Base-by-base conservation (phyloP, 2,329 filamentous ascomycete genomes). In the Colletotrichum lindemuthianum region DNA sequence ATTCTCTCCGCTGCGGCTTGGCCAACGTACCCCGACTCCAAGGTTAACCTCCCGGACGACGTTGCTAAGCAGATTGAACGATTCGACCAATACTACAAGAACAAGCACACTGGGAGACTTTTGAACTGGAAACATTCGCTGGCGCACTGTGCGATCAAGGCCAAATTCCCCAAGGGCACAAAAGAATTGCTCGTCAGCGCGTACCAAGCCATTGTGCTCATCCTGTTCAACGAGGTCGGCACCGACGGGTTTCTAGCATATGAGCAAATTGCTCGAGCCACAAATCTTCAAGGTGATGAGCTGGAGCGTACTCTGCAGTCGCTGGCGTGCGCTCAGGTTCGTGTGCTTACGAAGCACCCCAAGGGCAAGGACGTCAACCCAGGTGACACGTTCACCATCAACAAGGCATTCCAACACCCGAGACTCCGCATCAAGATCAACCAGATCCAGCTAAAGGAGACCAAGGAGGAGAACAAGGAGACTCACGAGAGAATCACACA, bases 361-460 rank as follows among this genome's bases (percentile, higher is more conserved):
- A 93, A 92, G 76, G 90, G 92, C 56, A 88, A 90, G 59, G 94
- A 99, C 0, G 88, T 99, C 69, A 85, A 86, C 63, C 73, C 82
- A 1, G 92, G 87, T 0, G 96, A 99, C 78, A 92, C 89, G 0
- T 99, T 99, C 72, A 88, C 87, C 0, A 89, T 97, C 72, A 97
- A 97, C 79, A 78, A 84, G 48, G 75, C 76, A 13, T 99, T 99
- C 77, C 81, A 81, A 2, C 91, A 97, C 73, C 85, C 89, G 16
- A 97, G 96, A 77, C 91, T 92, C 77, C 89, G 93, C 60, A 90
- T 99, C 79, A 99, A 99, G 82, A 97, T 99, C 82, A 99, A 98
- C 79, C 95, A 97, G 78, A 96, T 99, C 70, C 96, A 99, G 78
- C 86, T 97, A 54, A 96, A 96, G 79, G 96, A 99, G 79, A 98